A percentile compares a stretch with the other conserved stretches of the same genome.
Evolutionary conservation across 257 asterid species (phyloP).

Genomic region (Solanum medicagineum): DNA sequence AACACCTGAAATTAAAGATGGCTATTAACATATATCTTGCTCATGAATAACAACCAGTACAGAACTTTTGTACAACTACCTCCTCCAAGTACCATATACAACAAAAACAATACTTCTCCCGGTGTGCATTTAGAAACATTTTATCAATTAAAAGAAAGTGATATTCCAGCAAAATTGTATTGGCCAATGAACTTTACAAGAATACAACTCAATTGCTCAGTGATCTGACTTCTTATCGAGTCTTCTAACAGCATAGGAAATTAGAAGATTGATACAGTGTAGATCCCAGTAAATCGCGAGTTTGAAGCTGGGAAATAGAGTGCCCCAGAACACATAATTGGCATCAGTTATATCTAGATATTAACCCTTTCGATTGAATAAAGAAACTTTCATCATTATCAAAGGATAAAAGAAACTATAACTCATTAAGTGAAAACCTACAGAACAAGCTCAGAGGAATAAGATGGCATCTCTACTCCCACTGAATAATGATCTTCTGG

Average conservation of each 20-base stretch:
- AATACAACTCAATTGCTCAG: background rate
- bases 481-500: background rate
- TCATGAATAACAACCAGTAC: background rate
- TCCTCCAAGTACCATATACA: background rate
- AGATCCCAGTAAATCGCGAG: background rate
- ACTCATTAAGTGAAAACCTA: background rate
- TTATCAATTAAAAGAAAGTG: background rate
- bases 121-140: background rate
- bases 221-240: background rate
- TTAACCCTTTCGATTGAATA: background rate
- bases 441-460: background rate
- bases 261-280: background rate
- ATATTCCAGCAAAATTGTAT: background rate
- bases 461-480: background rate
- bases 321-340: background rate
- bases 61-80: background rate
- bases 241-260: background rate
- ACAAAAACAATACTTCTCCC: background rate
- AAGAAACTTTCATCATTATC: background rate
- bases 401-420: background rate
- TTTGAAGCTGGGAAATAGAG: background rate
- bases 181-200: background rate
- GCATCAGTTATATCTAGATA: background rate
- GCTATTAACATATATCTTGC: background rate
- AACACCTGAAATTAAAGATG: slow-evolving; percentile 33